Base-by-base conservation (phyloP, 129 eudicot species). In the Lactuca sativa region DNA sequence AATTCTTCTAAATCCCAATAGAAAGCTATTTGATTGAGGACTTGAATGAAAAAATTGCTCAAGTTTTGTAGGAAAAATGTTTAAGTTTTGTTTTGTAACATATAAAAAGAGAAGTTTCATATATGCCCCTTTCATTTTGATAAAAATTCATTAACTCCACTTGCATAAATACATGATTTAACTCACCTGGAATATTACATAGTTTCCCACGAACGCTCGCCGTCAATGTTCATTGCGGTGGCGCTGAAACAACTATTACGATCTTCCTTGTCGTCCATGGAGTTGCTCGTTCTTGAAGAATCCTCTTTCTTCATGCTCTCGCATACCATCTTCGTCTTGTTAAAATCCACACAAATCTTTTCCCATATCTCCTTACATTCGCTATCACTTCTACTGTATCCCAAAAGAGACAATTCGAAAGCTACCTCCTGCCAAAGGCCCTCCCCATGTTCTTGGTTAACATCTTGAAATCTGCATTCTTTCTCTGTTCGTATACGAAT, bases 321-420 rank as follows among this genome's bases (percentile, higher is more conserved):
- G 76, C 64, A 48, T 66, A 74, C 71, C 79, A 82, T 32, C 79
- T 86, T 56, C 84, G 70, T 57, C 71, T 82, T 61, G 64, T 66
- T 30, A 81, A 65, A 73, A 73, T 75, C 73, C 8, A 60, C 70
- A 71, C 82, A 83, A 13, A 85, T 72, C 59, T 77, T 82, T 18
- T 86, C 95, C 96, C 96, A 92, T 32, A 79, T 82, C 6, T 76
- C 87, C 48, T 84, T 88, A 74, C 96, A 91, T 56, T 67, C 83
- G 38, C 32, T 44, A 7, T 74, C 85, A 69, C 77, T 84, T 74
- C 88, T 74, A 6, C 74, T 75, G 60, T 86, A 77, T 54, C 97
- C 97, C 67, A 88, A 86, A 49, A 76, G 72, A 14, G 83, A 84
- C 87, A 92, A 80, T 71, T 86, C 91, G n/a, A 79, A 57, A 2